phyloP scores from a whole-genome alignment of 768 basidiomycete species.

The Porphyrellus cyaneotinctus region DNA sequence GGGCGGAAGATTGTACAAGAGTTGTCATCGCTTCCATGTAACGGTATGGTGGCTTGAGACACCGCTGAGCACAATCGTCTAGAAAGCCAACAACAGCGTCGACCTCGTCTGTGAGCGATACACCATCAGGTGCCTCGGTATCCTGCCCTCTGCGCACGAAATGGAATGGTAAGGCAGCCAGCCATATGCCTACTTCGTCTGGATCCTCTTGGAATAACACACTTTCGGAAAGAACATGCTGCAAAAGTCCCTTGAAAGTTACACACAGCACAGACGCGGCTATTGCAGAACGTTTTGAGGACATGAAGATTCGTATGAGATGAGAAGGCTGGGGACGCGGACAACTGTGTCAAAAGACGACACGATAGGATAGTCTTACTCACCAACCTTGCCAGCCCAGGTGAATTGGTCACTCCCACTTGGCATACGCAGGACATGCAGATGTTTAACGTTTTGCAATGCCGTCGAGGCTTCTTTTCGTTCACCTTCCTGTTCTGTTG shows the following conservation, averaged over 20 bases:
- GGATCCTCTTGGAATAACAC: conserved; percentile 78
- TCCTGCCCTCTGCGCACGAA: conserved; percentile 31
- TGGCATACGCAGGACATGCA: conserved; percentile 53
- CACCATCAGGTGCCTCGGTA: conserved; percentile 48
- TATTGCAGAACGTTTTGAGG: conserved; percentile 55
- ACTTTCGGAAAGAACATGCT: conserved; percentile 62
- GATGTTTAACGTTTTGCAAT: conserved; percentile 59
- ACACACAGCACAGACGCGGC: conserved; percentile 50
- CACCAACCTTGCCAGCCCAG: conserved; percentile 74
- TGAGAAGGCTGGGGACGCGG: conserved; percentile 34
- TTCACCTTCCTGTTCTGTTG: conserved; percentile 11
- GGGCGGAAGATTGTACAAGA: conserved; percentile 23
- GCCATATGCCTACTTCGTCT: conserved; percentile 71
- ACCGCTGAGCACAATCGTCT: conserved; percentile 83
- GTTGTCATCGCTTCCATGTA: conserved; percentile 72
- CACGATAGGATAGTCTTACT: conserved; percentile 19
- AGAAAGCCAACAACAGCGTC: conserved; percentile 61
- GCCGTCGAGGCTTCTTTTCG: conserved; percentile 15
- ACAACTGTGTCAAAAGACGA: conserved; percentile 1
- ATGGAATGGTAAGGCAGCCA: conserved; percentile 54
- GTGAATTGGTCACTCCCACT: conserved; percentile 73
- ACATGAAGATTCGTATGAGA: conserved; percentile 67
- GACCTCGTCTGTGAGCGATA: conserved; percentile 51
- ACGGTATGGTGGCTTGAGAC: conserved; percentile 75
- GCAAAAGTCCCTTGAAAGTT: conserved; percentile 51